A percentile compares a stretch with the other conserved stretches of the same genome.
Evolutionary conservation across 2,329 filamentous ascomycete genomes (phyloP).

Genomic region (Verticillium longisporum): DNA sequence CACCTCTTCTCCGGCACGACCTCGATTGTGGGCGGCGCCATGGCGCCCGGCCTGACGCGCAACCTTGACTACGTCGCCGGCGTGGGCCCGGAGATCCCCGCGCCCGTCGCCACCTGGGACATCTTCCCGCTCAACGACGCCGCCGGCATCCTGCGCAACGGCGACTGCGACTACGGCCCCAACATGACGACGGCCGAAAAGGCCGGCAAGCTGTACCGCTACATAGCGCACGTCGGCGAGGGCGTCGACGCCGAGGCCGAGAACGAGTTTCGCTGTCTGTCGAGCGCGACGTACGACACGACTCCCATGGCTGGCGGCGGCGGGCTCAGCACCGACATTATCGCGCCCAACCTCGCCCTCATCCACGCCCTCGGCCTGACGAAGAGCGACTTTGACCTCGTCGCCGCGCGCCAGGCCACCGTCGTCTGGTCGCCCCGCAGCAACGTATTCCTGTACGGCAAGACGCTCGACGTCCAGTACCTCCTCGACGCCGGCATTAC

Average conservation of each 20-base stretch:
- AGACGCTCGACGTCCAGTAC: conserved; percentile 17
- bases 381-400: conserved; percentile 15
- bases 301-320: conserved; percentile 11
- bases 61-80: conserved; percentile 20
- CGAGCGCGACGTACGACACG: conserved; percentile 15
- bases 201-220: conserved; percentile 12
- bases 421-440: conserved; percentile 21
- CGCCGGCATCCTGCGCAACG: conserved; percentile 13
- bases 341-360: conserved; percentile 17
- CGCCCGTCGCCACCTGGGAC: conserved; percentile 13
- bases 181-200: conserved; percentile 9
- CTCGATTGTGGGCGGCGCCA: conserved; percentile 18
- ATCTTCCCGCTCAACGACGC: conserved; percentile 19
- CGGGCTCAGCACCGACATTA: conserved; percentile 17
- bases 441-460: conserved; percentile 20
- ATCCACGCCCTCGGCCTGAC: conserved; percentile 19
- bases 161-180: conserved; percentile 20
- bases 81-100: conserved; percentile 13
- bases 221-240: conserved; percentile 19
- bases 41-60: conserved; percentile 17
- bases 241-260: conserved; percentile 17
- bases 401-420: conserved; percentile 18
- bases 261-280: conserved; percentile 21
- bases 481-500: conserved; percentile 17
- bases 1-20: conserved; percentile 22